Percentiles rank a stretch among this genome's conserved stretches.
Conservation (phyloP, 1,284 basidiomycete genomes). For the Termitomyces sp. region DNA sequence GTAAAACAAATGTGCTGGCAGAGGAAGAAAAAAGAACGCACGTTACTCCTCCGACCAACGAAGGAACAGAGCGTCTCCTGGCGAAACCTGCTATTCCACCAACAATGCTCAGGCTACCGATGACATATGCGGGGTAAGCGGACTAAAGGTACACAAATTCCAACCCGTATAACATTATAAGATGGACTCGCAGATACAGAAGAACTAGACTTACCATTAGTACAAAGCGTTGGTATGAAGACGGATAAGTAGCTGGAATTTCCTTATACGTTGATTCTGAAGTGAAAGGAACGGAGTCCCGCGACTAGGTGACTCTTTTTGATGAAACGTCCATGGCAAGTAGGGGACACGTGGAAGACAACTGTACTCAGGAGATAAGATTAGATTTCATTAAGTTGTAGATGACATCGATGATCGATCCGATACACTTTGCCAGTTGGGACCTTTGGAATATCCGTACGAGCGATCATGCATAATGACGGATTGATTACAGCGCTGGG, state of each 20-base stretch:
- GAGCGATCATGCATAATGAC: too few relatives aligned
- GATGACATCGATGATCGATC: too few relatives aligned
- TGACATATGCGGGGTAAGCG: slow-evolving; percentile 75
- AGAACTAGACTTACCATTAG: neutral
- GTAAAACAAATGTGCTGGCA: neutral
- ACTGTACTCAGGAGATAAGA: slow-evolving; percentile 2
- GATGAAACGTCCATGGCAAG: neutral
- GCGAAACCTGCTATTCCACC: slow-evolving; percentile 73
- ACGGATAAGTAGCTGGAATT: neutral
- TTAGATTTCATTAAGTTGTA: too few relatives aligned
- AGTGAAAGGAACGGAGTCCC: too few relatives aligned
- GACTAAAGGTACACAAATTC: slow-evolving; percentile 43
- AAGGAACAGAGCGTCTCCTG: slow-evolving; percentile 70
- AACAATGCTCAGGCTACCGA: slow-evolving; percentile 73
- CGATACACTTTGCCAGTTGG: too few relatives aligned
- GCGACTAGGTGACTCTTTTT: neutral
- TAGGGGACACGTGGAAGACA: neutral
- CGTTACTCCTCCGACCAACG: slow-evolving; percentile 77
- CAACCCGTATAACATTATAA: neutral
- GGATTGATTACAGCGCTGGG: too few relatives aligned
- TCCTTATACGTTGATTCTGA: neutral
- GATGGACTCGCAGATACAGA: neutral
- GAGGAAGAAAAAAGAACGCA: slow-evolving; percentile 27
- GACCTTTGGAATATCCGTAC: too few relatives aligned
- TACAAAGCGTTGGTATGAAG: neutral